Conservation (phyloP, 345 rosid species). For the Pugionium cornutum region DNA sequence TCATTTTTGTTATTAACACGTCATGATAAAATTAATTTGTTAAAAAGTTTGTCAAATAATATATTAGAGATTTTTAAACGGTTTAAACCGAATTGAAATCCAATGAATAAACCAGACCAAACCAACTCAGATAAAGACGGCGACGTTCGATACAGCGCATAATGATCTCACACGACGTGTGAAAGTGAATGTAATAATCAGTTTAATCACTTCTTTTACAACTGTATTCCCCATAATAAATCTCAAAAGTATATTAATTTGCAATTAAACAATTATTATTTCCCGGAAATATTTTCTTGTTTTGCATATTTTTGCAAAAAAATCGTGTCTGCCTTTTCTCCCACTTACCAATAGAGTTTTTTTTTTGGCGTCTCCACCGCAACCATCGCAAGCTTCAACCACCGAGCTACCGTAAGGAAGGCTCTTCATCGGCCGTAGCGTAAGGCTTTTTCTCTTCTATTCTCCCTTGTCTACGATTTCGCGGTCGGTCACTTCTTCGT, state of each 20-base stretch:
- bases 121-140: neutral
- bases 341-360: slow-evolving; percentile 22
- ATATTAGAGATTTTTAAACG: no score
- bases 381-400: slow-evolving; percentile 29
- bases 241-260: no score
- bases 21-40: no score
- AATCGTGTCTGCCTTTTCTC: slow-evolving; percentile 29
- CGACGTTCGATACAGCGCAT: slow-evolving; percentile 2
- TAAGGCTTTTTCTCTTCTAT: slow-evolving; percentile 27
- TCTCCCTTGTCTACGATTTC: slow-evolving; percentile 21
- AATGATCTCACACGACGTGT: slow-evolving; percentile 16
- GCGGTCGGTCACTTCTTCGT: slow-evolving; percentile 17
- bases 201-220: neutral
- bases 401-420: slow-evolving; percentile 41
- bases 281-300: neutral
- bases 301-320: slow-evolving; percentile 2
- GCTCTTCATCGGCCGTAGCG: slow-evolving; percentile 37
- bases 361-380: slow-evolving; percentile 26
- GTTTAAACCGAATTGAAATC: neutral
- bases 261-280: no score
- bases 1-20: no score
- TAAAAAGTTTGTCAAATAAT: no score
- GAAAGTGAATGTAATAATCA: slow-evolving; percentile 27
- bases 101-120: neutral
- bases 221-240: neutral